Evolutionary conservation across 768 basidiomycete genomes (phyloP).

Genomic region (Naganishia onofrii): DNA sequence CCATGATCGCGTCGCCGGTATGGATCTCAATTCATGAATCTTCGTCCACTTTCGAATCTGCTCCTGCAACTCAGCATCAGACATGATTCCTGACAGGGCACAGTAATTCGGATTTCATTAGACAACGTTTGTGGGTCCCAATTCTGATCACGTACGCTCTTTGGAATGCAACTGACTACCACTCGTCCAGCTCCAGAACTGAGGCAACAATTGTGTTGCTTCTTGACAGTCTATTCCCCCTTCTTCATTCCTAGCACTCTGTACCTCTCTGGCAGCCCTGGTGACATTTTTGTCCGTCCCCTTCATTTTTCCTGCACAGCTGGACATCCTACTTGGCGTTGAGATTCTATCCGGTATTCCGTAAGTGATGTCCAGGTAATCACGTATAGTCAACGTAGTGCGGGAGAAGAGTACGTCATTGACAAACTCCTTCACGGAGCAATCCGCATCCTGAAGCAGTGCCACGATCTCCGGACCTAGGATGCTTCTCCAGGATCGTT

Average conservation of each 20-base stretch:
- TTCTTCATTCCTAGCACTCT: neutral
- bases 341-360: neutral
- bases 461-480: neutral
- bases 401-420: neutral
- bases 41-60: no score
- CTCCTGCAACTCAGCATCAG: no score
- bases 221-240: neutral
- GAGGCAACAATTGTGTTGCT: no score
- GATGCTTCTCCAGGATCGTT: neutral
- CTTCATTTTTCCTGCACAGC: neutral
- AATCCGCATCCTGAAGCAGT: neutral
- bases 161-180: no score
- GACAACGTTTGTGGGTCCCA: no score
- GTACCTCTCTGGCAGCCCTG: no score
- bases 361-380: neutral
- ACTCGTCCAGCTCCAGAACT: no score
- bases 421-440: neutral
- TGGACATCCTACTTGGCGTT: neutral
- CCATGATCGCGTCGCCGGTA: no score
- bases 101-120: no score
- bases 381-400: neutral
- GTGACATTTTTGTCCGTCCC: neutral
- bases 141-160: no score
- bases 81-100: no score
- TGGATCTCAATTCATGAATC: no score